These are phyloP conservation scores for Jamesozyma gamospora DNA, from an alignment of 805 yeast genomes.

Conservation along the genomic window DNA sequence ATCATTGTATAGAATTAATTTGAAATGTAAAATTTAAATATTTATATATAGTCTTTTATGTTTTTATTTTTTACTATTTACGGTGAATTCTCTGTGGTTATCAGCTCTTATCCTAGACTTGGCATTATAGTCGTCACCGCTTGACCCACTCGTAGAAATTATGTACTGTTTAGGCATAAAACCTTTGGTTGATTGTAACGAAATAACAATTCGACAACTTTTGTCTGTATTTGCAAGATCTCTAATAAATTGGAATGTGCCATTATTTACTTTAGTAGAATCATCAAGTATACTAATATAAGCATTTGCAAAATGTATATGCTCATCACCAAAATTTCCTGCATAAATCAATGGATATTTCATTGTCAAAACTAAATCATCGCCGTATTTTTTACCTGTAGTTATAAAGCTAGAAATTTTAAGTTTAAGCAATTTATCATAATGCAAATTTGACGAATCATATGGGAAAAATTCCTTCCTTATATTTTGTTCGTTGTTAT, in stretches of 20 bases:
- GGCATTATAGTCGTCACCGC: constrained; percentile 7
- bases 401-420: constrained; percentile 6
- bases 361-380: constrained; percentile 8
- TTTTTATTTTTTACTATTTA: not conserved
- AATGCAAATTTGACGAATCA: constrained; percentile 10
- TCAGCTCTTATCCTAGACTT: constrained; percentile 1
- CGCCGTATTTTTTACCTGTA: constrained; percentile 6
- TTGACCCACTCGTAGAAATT: constrained; percentile 14
- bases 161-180: constrained; percentile 13
- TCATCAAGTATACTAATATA: constrained; percentile 11
- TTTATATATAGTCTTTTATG: too few species aligned
- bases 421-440: constrained; percentile 7
- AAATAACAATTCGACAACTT: constrained; percentile 15
- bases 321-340: constrained; percentile 2
- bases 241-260: constrained; percentile 3
- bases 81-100: constrained; percentile 21
- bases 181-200: constrained; percentile 8
- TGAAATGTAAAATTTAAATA: too few species aligned
- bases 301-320: constrained; percentile 12
- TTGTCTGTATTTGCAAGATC: constrained; percentile 4
- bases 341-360: constrained; percentile 11
- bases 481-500: constrained; percentile 16
- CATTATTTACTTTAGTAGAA: constrained; percentile 1
- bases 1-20: too few species aligned
- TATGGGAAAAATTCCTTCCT: constrained; percentile 9